These are phyloP conservation scores for Rubia balearica DNA, from an alignment of 305 asterid genomes.

Conservation along the genomic window DNA sequence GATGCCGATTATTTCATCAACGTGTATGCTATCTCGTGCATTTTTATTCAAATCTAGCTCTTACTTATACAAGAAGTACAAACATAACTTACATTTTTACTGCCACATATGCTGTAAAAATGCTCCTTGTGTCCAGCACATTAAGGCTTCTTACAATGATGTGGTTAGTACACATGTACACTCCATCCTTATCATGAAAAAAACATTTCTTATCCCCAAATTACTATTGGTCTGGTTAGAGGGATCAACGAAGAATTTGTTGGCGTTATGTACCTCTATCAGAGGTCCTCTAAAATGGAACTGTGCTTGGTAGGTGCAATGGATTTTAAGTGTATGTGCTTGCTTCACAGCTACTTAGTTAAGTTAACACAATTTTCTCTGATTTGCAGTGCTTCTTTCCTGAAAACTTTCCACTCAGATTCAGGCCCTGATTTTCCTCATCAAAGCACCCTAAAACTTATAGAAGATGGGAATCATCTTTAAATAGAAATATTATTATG, in stretches of 20 bases:
- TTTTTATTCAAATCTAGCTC: neutral
- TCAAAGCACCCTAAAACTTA: constrained; percentile 70
- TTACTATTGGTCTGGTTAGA: constrained; percentile 23
- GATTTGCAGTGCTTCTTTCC: constrained; percentile 75
- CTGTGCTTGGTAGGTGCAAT: constrained; percentile 51
- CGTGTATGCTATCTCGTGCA: constrained; percentile 33
- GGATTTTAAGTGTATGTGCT: neutral
- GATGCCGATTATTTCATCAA: constrained; percentile 84
- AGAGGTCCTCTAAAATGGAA: constrained; percentile 27
- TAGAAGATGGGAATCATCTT: constrained; percentile 58
- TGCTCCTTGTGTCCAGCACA: constrained; percentile 50
- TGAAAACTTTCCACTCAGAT: constrained; percentile 38
- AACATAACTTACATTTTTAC: neutral
- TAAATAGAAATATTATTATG: neutral
- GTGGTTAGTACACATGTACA: constrained; percentile 61
- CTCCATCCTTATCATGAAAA: neutral
- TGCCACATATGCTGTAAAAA: constrained; percentile 45
- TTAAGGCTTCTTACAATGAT: constrained; percentile 44
- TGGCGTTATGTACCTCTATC: constrained; percentile 40
- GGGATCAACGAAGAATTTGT: constrained; percentile 74
- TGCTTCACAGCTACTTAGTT: neutral
- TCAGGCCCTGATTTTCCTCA: constrained; percentile 56
- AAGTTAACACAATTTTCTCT: neutral
- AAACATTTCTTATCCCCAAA: neutral
- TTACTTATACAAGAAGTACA: neutral